These are phyloP conservation scores for Claviceps pazoutovae DNA, from an alignment of 2,329 filamentous ascomycete species.

Conservation along the genomic window DNA sequence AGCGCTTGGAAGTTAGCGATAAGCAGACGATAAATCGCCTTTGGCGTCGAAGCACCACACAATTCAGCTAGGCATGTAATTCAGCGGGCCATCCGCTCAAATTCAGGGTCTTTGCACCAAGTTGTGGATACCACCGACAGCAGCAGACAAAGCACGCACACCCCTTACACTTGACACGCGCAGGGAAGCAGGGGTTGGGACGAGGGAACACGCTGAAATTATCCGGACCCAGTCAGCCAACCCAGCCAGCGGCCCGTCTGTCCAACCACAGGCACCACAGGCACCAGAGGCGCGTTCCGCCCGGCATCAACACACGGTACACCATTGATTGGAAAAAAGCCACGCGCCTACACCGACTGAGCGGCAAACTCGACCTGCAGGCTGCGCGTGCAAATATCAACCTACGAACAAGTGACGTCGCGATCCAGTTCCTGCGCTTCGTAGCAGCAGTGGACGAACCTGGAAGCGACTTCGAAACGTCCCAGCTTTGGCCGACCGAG, in stretches of 20 bases:
- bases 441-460: neutral
- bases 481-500: neutral
- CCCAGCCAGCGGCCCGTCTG: neutral
- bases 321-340: constrained; percentile 1
- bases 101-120: neutral
- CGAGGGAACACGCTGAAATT: neutral
- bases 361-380: neutral
- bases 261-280: constrained; percentile 3
- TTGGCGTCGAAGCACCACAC: no score
- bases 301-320: neutral
- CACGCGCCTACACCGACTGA: constrained; percentile 1
- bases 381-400: neutral
- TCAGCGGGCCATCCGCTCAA: neutral
- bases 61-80: neutral
- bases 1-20: neutral
- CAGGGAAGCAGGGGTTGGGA: no score
- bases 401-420: constrained; percentile 4
- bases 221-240: neutral
- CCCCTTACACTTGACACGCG: no score
- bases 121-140: neutral
- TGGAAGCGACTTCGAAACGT: no score
- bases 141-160: no score
- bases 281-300: neutral
- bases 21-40: neutral
- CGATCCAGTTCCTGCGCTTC: constrained; percentile 1